phyloP scores from a whole-genome alignment of 768 basidiomycete species.

The Collybiopsis luxurians region DNA sequence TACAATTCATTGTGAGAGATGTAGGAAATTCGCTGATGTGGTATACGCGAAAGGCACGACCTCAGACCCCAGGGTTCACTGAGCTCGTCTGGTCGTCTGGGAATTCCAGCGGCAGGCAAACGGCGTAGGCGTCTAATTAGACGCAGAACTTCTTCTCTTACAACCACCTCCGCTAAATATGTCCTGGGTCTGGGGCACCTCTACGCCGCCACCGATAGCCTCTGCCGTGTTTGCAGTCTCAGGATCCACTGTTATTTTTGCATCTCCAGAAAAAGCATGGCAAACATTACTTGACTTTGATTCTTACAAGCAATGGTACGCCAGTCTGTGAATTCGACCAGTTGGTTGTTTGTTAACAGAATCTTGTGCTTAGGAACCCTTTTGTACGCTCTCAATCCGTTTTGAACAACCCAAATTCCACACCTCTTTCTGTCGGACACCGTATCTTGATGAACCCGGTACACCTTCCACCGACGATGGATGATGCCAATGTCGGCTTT shows the following conservation, averaged over 20 bases:
- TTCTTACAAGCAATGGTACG: conserved; percentile 60
- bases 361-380: conserved; percentile 50
- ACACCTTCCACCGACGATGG: conserved; percentile 61
- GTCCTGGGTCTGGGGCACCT: conserved; percentile 6
- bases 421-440: conserved; percentile 32
- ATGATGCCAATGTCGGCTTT: conserved; percentile 29
- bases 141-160: too few species aligned
- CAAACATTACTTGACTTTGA: conserved; percentile 46
- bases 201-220: conserved; percentile 24
- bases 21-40: too few species aligned
- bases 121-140: too few species aligned
- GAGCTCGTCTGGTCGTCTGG: too few species aligned
- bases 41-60: too few species aligned
- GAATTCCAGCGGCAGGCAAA: too few species aligned
- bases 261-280: conserved; percentile 33
- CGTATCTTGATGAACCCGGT: conserved; percentile 46
- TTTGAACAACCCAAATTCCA: neutral
- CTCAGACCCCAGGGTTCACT: too few species aligned
- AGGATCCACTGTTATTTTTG: conserved; percentile 34
- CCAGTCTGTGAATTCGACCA: conserved; percentile 1
- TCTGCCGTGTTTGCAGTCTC: conserved; percentile 26
- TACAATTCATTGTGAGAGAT: too few species aligned
- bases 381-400: conserved; percentile 38
- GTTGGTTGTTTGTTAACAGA: neutral
- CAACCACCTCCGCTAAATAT: too few species aligned